phyloP scores from a whole-genome alignment of 2,329 filamentous ascomycete species.

The Berkeleyomyces basicola region DNA sequence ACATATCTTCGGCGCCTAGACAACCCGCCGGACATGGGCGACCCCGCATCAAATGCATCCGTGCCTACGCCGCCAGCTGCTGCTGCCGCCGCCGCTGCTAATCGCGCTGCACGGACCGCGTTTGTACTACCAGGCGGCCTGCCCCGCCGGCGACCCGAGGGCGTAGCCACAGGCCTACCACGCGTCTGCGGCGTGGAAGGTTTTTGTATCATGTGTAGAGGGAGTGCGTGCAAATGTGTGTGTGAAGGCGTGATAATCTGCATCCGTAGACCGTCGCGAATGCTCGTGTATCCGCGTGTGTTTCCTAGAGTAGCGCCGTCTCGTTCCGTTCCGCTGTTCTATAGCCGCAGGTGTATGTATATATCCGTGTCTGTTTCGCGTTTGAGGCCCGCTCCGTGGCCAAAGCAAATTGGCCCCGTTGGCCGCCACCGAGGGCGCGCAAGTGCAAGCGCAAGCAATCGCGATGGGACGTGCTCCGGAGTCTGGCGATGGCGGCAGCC shows the following conservation, averaged over 20 bases:
- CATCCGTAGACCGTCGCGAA: not conserved
- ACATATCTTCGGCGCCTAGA: slow-evolving; percentile 62
- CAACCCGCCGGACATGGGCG: slow-evolving; percentile 34
- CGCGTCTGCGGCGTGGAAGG: slow-evolving; percentile 18
- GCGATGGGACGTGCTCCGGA: not conserved
- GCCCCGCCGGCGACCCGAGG: slow-evolving; percentile 30
- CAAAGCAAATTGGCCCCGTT: not conserved
- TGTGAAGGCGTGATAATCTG: not conserved
- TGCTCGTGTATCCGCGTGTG: not conserved
- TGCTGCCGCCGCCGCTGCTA: slow-evolving; percentile 19
- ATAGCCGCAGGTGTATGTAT: not conserved
- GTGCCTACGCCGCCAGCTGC: slow-evolving; percentile 18
- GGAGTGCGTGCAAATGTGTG: not conserved
- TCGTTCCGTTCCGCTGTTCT: not conserved
- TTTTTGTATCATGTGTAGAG: slow-evolving; percentile 10
- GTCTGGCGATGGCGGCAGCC: not conserved
- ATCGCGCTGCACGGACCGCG: slow-evolving; percentile 25
- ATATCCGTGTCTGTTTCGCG: not conserved
- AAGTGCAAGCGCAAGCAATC: not conserved
- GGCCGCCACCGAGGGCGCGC: not conserved
- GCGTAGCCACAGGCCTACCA: slow-evolving; percentile 23
- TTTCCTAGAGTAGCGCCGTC: not conserved
- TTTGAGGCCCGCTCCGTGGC: not conserved
- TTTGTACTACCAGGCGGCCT: slow-evolving; percentile 30
- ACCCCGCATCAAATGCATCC: slow-evolving; percentile 18